Conservation (phyloP, 768 basidiomycete genomes). For the Pholiota conissans region DNA sequence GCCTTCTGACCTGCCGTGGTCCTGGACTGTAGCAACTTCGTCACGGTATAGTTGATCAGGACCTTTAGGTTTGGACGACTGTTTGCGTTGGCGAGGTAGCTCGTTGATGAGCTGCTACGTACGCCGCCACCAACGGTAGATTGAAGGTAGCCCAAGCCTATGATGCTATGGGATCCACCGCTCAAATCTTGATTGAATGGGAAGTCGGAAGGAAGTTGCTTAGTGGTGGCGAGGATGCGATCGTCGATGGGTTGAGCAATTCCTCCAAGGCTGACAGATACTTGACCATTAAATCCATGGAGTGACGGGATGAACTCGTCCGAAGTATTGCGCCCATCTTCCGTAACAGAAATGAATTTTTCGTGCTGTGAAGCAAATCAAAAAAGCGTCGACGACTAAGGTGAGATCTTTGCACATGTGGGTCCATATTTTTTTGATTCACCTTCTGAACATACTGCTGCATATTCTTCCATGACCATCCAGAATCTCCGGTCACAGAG, state of each 20-base stretch:
- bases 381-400: neutral
- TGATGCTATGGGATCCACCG: slow-evolving; percentile 25
- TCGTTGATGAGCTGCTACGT: slow-evolving; percentile 38
- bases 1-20: slow-evolving; percentile 10
- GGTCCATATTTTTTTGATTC: slow-evolving; percentile 22
- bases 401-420: neutral
- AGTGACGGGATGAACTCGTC: slow-evolving; percentile 32
- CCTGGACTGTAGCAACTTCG: slow-evolving; percentile 25
- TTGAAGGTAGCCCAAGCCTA: too few species aligned
- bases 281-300: slow-evolving; percentile 34
- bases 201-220: slow-evolving; percentile 27
- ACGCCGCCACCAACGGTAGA: slow-evolving; percentile 17
- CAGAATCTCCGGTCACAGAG: slow-evolving; percentile 29
- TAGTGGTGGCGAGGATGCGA: slow-evolving; percentile 33
- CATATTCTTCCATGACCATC: slow-evolving; percentile 41
- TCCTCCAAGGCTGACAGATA: slow-evolving; percentile 32
- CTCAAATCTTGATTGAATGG: slow-evolving; percentile 34
- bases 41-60: slow-evolving; percentile 31
- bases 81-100: slow-evolving; percentile 29
- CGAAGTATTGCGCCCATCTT: slow-evolving; percentile 35
- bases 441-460: slow-evolving; percentile 31
- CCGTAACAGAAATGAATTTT: slow-evolving; percentile 28
- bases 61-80: slow-evolving; percentile 35
- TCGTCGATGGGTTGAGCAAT: slow-evolving; percentile 28
- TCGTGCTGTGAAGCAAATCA: slow-evolving; percentile 32